Conservation (phyloP, 176 grass and related monocot species). For the Zoysia japonica region DNA sequence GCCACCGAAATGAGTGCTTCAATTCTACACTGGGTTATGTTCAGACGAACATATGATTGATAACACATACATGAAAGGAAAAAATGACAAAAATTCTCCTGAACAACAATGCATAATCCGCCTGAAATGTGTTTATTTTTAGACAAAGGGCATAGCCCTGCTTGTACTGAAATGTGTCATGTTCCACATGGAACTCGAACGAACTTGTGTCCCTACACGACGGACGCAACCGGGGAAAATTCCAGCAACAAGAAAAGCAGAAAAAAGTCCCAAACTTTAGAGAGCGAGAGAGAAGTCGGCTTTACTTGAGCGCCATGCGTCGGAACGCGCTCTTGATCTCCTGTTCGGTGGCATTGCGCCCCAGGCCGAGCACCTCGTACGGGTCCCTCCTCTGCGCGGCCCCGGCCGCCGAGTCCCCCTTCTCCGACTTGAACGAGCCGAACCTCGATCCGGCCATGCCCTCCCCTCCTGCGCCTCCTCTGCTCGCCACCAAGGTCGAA, state of each 20-base stretch:
- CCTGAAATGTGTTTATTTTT: neutral
- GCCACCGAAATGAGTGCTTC: neutral
- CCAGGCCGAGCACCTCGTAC: slow-evolving; percentile 90
- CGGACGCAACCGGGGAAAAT: neutral
- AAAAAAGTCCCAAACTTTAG: slow-evolving; percentile 17
- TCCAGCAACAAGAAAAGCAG: neutral
- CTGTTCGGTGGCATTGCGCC: slow-evolving; percentile 82
- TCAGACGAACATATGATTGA: neutral
- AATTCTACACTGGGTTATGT: neutral
- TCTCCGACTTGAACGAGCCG: slow-evolving; percentile 77
- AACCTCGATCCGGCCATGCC: slow-evolving; percentile 77
- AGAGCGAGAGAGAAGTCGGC: neutral
- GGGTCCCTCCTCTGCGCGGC: slow-evolving; percentile 73
- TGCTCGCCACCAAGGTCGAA: neutral
- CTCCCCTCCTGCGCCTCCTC: neutral
- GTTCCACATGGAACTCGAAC: neutral
- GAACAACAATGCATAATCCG: neutral
- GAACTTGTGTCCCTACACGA: neutral
- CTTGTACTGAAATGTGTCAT: neutral
- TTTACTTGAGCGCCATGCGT: slow-evolving; percentile 96
- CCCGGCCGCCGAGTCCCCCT: slow-evolving; percentile 54
- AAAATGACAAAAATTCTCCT: slow-evolving; percentile 13
- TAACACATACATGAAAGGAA: neutral
- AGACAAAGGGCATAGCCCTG: no score
- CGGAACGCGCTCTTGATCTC: slow-evolving; percentile 96